Base-by-base conservation (phyloP, 2,329 filamentous ascomycete genomes). In the Tolypocladium cylindrosporum region DNA sequence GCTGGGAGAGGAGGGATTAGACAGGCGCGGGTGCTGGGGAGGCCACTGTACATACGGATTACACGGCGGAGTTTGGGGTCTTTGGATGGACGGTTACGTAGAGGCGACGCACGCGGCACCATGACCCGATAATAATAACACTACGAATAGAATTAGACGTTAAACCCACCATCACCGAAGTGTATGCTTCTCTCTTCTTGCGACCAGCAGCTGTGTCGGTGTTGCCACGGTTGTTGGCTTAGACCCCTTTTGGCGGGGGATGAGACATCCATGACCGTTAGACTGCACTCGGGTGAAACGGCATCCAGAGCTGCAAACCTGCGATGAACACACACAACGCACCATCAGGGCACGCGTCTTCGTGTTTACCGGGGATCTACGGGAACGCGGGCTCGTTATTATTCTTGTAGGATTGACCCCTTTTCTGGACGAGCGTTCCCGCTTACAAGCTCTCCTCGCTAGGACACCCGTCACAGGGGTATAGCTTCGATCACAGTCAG, bases 1-100 rank as follows among this genome's bases (percentile, higher is more conserved):
- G 82, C 71, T 96, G 89, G 85, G 89, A 95, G 78, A 81, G 79
- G 71, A 80, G 88, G 67, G 76, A 83, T 57, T 74, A 74, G 54
- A 27, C 27, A 14, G 34, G 34, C 9, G 16, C 19, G 27, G 4
- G 36, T 24, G 24, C 24, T 40, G 24, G 34, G 34, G 13, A n/a
- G 27, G 34, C 21, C 42, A 31, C 11, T 40, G 31, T 37, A 48
- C 42, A 24, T 53, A 27, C 40, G 10, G 54, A 13, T 55, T 11
- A n/a, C 40, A 31, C 39, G 19, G 13, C 16, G 24, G 54, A 36
- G 54, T 45, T n/a, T 39, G 19, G 27, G 36, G 40, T 21, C 54
- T 16, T 36, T 27, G 54, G 40, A 37, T 43, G 27, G 13, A 41
- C 54, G n/a, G 34, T 48, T n/a, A 48, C 39, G 54, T 45, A 55